Percentiles rank a stretch among this genome's conserved stretches.
phyloP scores from a whole-genome alignment of 805 yeast genomes.

The Lachancea cidri region DNA sequence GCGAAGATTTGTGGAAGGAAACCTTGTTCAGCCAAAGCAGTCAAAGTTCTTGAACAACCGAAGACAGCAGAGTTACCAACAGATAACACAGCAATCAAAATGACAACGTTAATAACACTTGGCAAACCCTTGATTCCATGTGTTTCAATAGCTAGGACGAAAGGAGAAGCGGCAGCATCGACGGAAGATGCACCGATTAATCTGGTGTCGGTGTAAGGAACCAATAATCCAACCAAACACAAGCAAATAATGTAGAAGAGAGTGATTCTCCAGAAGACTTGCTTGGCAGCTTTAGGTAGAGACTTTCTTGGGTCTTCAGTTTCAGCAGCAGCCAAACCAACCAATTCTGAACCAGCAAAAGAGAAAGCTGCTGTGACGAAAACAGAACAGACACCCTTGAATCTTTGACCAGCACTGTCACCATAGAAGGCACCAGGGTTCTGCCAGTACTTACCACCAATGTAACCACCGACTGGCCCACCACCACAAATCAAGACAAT shows the following conservation, averaged over 20 bases:
- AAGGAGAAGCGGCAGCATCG: conserved; percentile 68
- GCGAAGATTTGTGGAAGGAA: conserved; percentile 53
- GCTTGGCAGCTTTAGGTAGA: conserved; percentile 48
- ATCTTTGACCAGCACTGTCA: conserved; percentile 34
- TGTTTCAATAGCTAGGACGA: conserved; percentile 61
- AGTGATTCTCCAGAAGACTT: conserved; percentile 51
- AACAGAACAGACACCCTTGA: conserved; percentile 48
- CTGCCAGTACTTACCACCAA: conserved; percentile 44
- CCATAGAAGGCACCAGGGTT: conserved; percentile 54
- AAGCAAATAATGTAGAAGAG: conserved; percentile 42
- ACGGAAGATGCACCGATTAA: conserved; percentile 44
- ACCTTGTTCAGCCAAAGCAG: conserved; percentile 58
- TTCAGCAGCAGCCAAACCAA: conserved; percentile 48
- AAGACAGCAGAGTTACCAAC: conserved; percentile 69
- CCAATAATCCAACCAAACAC: conserved; percentile 41
- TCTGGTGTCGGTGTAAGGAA: conserved; percentile 40
- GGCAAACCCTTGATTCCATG: conserved; percentile 64
- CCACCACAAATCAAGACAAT: conserved; percentile 44
- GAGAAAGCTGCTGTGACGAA: conserved; percentile 53
- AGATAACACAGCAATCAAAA: conserved; percentile 59
- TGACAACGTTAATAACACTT: conserved; percentile 60
- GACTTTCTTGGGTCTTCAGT: conserved; percentile 41
- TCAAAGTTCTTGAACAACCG: conserved; percentile 60
- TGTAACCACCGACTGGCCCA: conserved; percentile 39
- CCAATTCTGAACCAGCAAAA: conserved; percentile 48